These are phyloP conservation scores for Penicillium sp. DNA, from an alignment of 2,329 filamentous ascomycete species.

Conservation along the genomic window DNA sequence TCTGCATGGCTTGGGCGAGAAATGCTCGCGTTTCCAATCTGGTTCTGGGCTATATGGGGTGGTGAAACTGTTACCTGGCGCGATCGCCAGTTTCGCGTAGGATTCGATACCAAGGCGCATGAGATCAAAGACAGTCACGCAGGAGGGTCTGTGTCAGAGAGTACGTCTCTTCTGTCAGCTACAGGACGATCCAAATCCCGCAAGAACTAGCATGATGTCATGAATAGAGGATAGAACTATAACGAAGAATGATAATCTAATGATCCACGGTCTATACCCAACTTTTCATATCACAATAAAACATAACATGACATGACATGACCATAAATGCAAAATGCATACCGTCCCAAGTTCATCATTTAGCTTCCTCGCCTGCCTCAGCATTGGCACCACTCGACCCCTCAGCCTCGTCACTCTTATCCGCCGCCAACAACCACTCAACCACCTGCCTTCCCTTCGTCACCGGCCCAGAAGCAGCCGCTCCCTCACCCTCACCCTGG, in stretches of 20 bases:
- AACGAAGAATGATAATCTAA: slow-evolving; percentile 7
- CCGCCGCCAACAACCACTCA: slow-evolving; percentile 48
- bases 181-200: slow-evolving; percentile 15
- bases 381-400: slow-evolving; percentile 32
- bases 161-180: slow-evolving; percentile 1
- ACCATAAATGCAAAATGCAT: not conserved
- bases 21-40: slow-evolving; percentile 81
- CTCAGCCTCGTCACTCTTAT: slow-evolving; percentile 42
- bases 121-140: slow-evolving; percentile 49
- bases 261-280: slow-evolving; percentile 6
- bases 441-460: slow-evolving; percentile 47
- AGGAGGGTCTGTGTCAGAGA: slow-evolving; percentile 31
- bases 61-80: slow-evolving; percentile 88
- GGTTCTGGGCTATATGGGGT: slow-evolving; percentile 87
- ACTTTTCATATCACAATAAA: slow-evolving; percentile 3
- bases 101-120: slow-evolving; percentile 80
- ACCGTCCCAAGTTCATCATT: not conserved
- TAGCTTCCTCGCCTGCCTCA: slow-evolving; percentile 14
- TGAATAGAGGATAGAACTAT: slow-evolving; percentile 16
- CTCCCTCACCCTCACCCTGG: slow-evolving; percentile 10
- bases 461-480: slow-evolving; percentile 25
- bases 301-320: not conserved
- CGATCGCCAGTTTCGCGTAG: slow-evolving; percentile 79
- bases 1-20: slow-evolving; percentile 86
- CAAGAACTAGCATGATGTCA: slow-evolving; percentile 13